phyloP scores from a whole-genome alignment of 2,329 filamentous ascomycete genomes.

The Penicillium sp. region DNA sequence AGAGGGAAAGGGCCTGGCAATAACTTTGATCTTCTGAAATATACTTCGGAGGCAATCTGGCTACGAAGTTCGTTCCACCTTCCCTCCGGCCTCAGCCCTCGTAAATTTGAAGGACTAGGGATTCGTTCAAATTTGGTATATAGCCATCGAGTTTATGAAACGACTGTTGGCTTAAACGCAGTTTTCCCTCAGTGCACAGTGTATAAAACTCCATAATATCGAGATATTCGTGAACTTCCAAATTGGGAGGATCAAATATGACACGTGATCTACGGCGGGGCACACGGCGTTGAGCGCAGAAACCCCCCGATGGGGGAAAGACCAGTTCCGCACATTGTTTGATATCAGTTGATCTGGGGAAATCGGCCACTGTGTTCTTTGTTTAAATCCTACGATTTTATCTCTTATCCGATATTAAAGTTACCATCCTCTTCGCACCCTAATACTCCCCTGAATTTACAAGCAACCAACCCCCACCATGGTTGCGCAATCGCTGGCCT shows the following conservation, averaged over 20 bases:
- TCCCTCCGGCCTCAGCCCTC: not conserved
- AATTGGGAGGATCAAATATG: not conserved
- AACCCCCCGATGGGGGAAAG: conserved; percentile 20
- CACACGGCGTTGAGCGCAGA: conserved; percentile 12
- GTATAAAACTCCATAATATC: not conserved
- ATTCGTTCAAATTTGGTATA: not conserved
- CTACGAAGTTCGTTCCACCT: no score
- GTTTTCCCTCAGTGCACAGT: not conserved
- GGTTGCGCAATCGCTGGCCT: conserved; percentile 49
- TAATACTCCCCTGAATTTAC: not conserved
- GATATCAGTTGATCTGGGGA: conserved; percentile 14
- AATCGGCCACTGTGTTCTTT: conserved; percentile 9
- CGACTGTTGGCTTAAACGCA: not conserved
- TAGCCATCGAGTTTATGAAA: not conserved
- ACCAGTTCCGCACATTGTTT: conserved; percentile 24
- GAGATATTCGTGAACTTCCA: not conserved
- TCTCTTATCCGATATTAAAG: not conserved
- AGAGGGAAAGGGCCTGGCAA: no score
- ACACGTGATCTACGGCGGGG: conserved; percentile 24
- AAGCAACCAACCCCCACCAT: conserved; percentile 31
- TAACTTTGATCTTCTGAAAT: no score
- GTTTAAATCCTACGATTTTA: not conserved
- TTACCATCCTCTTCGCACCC: not conserved
- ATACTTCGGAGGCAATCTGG: not conserved
- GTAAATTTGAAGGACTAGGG: not conserved